These are phyloP conservation scores for Cladophialophora psammophila DNA, from an alignment of 2,329 filamentous ascomycete genomes.

Conservation along the genomic window DNA sequence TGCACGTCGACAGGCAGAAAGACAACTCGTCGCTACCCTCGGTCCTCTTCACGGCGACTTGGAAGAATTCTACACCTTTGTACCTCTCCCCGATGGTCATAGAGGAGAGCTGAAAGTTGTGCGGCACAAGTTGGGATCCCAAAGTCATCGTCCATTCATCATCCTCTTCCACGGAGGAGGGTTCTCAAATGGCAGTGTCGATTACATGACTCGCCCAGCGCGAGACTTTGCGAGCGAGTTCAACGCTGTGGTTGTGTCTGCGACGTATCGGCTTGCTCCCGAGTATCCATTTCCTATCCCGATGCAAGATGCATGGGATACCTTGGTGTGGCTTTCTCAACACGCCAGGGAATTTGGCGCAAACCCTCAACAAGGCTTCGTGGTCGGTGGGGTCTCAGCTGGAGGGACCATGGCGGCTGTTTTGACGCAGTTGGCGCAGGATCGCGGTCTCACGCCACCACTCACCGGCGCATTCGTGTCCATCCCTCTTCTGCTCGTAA, in stretches of 20 bases:
- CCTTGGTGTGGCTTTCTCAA: conserved; percentile 28
- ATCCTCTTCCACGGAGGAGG: conserved; percentile 21
- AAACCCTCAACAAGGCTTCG: conserved; percentile 53
- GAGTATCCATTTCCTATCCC: conserved; percentile 40
- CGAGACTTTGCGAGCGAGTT: conserved; percentile 11
- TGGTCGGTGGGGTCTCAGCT: conserved; percentile 57
- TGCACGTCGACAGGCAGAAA: conserved; percentile 9
- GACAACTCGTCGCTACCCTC: conserved; percentile 10
- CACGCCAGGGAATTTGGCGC: conserved; percentile 43
- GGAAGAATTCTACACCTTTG: conserved; percentile 11
- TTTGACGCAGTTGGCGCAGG: conserved; percentile 50
- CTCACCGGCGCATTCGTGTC: conserved; percentile 19
- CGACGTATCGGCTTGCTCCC: conserved; percentile 43
- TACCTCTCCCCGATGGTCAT: conserved; percentile 16
- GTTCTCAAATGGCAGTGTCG: conserved; percentile 18
- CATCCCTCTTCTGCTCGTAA: conserved; percentile 14
- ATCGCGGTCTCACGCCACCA: conserved; percentile 49
- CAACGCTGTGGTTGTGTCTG: conserved; percentile 35
- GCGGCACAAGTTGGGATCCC: neutral
- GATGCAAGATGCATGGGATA: conserved; percentile 42
- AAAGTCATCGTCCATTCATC: conserved; percentile 8
- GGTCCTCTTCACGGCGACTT: conserved; percentile 14
- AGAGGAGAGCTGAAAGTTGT: conserved; percentile 15
- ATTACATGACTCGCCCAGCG: conserved; percentile 10
- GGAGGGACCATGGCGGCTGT: conserved; percentile 52